Conservation (phyloP, 352 stramenopile genomes). For the Phytophthora hibernalis region DNA sequence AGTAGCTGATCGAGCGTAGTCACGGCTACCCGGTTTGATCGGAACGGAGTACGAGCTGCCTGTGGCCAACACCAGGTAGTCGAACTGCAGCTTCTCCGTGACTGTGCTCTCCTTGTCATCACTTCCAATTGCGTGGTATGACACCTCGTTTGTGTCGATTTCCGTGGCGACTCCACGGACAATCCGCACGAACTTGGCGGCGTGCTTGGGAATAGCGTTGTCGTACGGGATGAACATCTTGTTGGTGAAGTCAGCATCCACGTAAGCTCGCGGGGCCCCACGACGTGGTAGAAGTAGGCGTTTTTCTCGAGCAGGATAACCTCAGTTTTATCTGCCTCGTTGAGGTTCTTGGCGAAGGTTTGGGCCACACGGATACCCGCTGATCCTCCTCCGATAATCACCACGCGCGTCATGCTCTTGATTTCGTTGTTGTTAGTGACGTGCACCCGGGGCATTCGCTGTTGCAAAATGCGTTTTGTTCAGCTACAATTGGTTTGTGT, state of each 20-base stretch:
- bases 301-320: slow-evolving; percentile 72
- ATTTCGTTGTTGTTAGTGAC: not conserved
- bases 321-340: slow-evolving; percentile 42
- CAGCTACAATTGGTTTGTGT: slow-evolving; percentile 8
- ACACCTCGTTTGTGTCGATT: slow-evolving; percentile 48
- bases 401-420: slow-evolving; percentile 44
- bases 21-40: slow-evolving; percentile 49
- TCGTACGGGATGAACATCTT: slow-evolving; percentile 79
- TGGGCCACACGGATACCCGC: slow-evolving; percentile 56
- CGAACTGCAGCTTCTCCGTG: slow-evolving; percentile 50
- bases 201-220: slow-evolving; percentile 54
- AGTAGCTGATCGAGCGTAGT: slow-evolving; percentile 35
- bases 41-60: slow-evolving; percentile 63
- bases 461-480: not conserved
- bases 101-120: slow-evolving; percentile 36
- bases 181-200: slow-evolving; percentile 44
- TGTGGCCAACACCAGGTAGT: slow-evolving; percentile 73
- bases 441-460: not conserved
- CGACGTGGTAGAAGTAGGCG: slow-evolving; percentile 50
- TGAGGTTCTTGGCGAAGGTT: slow-evolving; percentile 48
- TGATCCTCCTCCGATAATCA: slow-evolving; percentile 67
- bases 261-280: slow-evolving; percentile 63
- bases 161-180: slow-evolving; percentile 44
- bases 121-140: slow-evolving; percentile 40
- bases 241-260: slow-evolving; percentile 48